Base-by-base conservation (phyloP, 164 flowering plant species). In the Tetracentron sinense region DNA sequence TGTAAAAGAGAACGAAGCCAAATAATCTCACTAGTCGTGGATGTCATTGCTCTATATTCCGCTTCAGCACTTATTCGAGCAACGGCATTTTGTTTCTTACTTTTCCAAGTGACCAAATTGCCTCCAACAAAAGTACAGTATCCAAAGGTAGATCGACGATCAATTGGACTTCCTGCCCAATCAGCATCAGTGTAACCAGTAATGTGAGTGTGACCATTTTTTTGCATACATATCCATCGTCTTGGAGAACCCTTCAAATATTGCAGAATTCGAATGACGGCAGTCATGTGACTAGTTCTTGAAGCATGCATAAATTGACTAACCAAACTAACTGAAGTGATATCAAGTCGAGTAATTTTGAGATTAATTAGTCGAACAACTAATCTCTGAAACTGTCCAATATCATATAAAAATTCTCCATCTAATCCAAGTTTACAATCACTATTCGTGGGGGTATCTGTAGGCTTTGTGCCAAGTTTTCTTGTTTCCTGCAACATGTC, bases 1-100 rank as follows among this genome's bases (percentile, higher is more conserved):
- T 0, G 10, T 3, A 58, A 22, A n/a, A 58, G 23, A 4, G 21
- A 16, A 17, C 10, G 6, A 21, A 58, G 21, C 61, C 48, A 58
- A 19, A 7, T 1, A 16, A 58, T 12, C 21, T 58, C 61, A 58
- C 21, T 26, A 11, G 46, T 16, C 31, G 61, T 38, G 2, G 4
- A 33, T 2, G 61, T 47, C 61, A 58, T 58, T 1, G 47, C 22
- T 35, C 61, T 35, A 20, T 58, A 58, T 12, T 58, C 7, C 7
- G 61, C 61, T 25, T 58, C 47, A 14, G 26, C 61, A 10, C 42
- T 27, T 6, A 20, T 15, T 19, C 48, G 7, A 5, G 61, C 21
- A 58, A 58, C 61, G 8, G 14, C 26, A 31, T 7, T 31, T 38
- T 60, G 63, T 28, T 60, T 60, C 25, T 47, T 60, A 10, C 51